Evolutionary conservation across 495 filamentous ascomycete species (phyloP), one percentile per base, ranked within the genome.

Genomic region (Hapsidospora chrysogenum): DNA sequence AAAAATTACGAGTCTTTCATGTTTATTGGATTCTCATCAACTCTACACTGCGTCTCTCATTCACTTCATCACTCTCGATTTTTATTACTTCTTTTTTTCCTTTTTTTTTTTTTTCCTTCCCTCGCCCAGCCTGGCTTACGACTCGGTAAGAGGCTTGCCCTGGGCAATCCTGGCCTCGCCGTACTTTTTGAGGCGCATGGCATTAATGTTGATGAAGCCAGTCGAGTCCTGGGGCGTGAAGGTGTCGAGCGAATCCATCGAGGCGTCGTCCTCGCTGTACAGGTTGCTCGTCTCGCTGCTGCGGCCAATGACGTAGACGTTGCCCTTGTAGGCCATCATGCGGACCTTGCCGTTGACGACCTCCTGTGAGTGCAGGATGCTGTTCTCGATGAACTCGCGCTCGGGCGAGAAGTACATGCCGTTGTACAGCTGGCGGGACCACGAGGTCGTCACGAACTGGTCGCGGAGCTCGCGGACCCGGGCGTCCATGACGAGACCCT

Each of bases 121-220:
- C 8, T 15, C 8, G 5, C 7, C 28, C 5, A 46, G 14, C 40
- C 40, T 41, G 5, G 41, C 36, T 43, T 36, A 53, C 9, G 40
- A 49, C 41, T 53, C 38, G 48, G 46, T 50, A 21, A 64, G 57
- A 23, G 57, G 53, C 41, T 52, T 60, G 38, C 77, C 78, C 34
- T 70, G 63, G 47, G 67, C 70, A 31, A 56, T 61, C 74, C 80
- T 83, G 48, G 61, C 61, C 45, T 64, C 61, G 33, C 83, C 84
- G 47, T 80, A 92, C 69, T 92, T 93, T 76, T 89, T 84, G 35
- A 93, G 66, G 37, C 86, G 71, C 56, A 92, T 92, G 31, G 78
- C 76, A 47, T 83, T 67, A 38, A 92, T 78, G 38, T 55, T 68
- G 50, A 92, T 86, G 61, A 92, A 92, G 19, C 83, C 80, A 11